Percentiles rank a stretch among this genome's conserved stretches.
These are phyloP conservation scores for Pleurotus salmoneostramineus DNA, from an alignment of 768 basidiomycete species.

Conservation along the genomic window DNA sequence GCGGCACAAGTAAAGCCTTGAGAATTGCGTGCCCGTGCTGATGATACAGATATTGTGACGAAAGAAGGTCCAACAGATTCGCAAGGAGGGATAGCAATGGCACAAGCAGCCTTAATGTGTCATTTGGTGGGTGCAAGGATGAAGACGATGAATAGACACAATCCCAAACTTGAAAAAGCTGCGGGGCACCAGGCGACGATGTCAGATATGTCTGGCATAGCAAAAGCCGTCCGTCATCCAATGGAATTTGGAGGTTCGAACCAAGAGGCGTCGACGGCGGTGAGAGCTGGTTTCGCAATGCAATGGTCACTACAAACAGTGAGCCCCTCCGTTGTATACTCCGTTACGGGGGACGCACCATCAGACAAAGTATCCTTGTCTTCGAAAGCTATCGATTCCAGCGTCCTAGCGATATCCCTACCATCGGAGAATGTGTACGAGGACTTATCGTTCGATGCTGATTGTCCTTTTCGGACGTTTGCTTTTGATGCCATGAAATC, in stretches of 20 bases:
- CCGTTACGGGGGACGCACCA: slow-evolving; percentile 20
- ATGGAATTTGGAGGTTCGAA: slow-evolving; percentile 39
- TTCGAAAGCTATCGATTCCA: not conserved
- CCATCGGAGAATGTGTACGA: slow-evolving; percentile 3
- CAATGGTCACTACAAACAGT: slow-evolving; percentile 34
- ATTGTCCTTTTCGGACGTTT: not conserved
- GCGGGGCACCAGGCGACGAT: slow-evolving; percentile 47
- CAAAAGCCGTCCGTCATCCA: slow-evolving; percentile 56
- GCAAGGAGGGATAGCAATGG: slow-evolving; percentile 52
- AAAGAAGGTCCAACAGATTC: slow-evolving; percentile 56
- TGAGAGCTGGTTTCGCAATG: slow-evolving; percentile 58
- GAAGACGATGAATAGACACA: slow-evolving; percentile 33
- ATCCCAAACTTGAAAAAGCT: slow-evolving; percentile 64
- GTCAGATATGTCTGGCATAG: slow-evolving; percentile 65
- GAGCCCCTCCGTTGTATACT: not conserved
- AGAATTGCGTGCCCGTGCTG: slow-evolving; percentile 57
- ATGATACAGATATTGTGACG: slow-evolving; percentile 69
- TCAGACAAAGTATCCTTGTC: slow-evolving; percentile 27
- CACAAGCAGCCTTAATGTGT: slow-evolving; percentile 27
- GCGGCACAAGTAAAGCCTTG: slow-evolving; percentile 51
- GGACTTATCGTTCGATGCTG: not conserved
- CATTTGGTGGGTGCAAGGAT: not conserved
- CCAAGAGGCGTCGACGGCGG: slow-evolving; percentile 34
- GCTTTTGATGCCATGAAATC: not conserved
- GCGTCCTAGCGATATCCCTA: not conserved